These are phyloP conservation scores for Penicillium coprophilum DNA, from an alignment of 495 filamentous ascomycete species.

Conservation along the genomic window DNA sequence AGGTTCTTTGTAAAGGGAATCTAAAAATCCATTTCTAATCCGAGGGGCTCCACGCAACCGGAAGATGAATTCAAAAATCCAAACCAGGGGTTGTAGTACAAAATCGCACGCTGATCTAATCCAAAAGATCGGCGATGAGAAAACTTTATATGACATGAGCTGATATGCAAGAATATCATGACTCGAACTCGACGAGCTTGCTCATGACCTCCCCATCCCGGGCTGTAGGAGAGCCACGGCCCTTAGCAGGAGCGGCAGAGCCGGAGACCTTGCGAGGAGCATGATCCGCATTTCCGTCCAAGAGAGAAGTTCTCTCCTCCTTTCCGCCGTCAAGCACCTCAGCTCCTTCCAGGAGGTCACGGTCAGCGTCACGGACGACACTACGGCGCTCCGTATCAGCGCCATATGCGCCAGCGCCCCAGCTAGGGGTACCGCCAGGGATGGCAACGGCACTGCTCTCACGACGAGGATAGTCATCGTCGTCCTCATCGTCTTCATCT, in stretches of 20 bases:
- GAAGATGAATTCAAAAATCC: constrained; percentile 2
- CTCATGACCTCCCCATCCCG: constrained; percentile 35
- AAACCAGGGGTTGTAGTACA: constrained; percentile 11
- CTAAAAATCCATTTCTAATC: not conserved
- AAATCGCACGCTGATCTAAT: constrained; percentile 1
- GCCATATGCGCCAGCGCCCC: constrained; percentile 50
- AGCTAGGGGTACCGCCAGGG: constrained; percentile 45
- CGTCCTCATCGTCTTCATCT: constrained; percentile 73
- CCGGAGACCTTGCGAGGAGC: constrained; percentile 10
- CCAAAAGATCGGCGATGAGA: not conserved
- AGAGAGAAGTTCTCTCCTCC: constrained; percentile 32
- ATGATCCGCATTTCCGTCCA: constrained; percentile 22
- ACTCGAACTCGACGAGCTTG: constrained; percentile 45
- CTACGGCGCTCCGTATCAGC: constrained; percentile 59
- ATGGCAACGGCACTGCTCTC: constrained; percentile 29
- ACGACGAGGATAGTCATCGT: constrained; percentile 44
- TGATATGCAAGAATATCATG: constrained; percentile 20
- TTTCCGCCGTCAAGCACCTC: constrained; percentile 27
- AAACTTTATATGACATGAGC: constrained; percentile 7
- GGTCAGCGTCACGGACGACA: constrained; percentile 64
- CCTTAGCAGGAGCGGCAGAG: not conserved
- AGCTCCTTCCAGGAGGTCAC: constrained; percentile 71
- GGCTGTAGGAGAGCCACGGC: constrained; percentile 1
- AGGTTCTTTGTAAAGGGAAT: constrained; percentile 3
- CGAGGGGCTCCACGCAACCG: not conserved